Evolutionary conservation across 1,284 basidiomycete genomes (phyloP), one percentile per base, ranked within the genome.

Genomic region (Clitocybe nebularis): DNA sequence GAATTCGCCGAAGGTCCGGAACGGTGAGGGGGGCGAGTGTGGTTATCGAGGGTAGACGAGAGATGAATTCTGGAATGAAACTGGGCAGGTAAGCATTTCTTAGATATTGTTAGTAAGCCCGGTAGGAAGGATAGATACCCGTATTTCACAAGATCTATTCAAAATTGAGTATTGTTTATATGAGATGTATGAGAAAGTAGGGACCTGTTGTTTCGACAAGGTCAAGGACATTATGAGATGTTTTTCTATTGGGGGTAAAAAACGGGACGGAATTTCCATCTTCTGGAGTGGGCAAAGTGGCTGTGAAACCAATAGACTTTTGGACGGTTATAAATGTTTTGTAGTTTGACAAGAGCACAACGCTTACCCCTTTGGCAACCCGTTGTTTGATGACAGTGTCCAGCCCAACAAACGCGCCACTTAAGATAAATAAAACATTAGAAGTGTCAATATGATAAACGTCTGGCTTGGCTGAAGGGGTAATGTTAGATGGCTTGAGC

Each of bases 31-130:
- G 83, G 10, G 84, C 68, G 7, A 98, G 75, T 0, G 90, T 82
- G 1, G 93, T 91, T 28, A 93, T 74, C 23, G 91, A 87, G 3
- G 94, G 94, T 13, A 96, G 66, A 22, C 94, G 86, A 16, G 90
- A 93, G 29, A 95, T 77, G 58, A 97, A 96, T 65, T 96, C 94
- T 6, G 94, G 94, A 45, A 98, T 97, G 50, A 96, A 86, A 0
- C 85, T 87, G 41, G 22, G 29, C 50, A 13, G 24, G 47, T 22
- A 36, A 36, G 22, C 17, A 47, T 49, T 16, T n/a, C n/a, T n/a
- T n/a, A n/a, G n/a, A n/a, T n/a, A n/a, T n/a, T n/a, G n/a, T n/a
- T n/a, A 40, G 13, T 33, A 13, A 39, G 41, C 8, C 2, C 25
- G 10, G 3, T n/a, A 9, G 34, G 16, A 36, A 39, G 10, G 16